phyloP scores from a whole-genome alignment of 2,329 filamentous ascomycete genomes.

The Onygena corvina region DNA sequence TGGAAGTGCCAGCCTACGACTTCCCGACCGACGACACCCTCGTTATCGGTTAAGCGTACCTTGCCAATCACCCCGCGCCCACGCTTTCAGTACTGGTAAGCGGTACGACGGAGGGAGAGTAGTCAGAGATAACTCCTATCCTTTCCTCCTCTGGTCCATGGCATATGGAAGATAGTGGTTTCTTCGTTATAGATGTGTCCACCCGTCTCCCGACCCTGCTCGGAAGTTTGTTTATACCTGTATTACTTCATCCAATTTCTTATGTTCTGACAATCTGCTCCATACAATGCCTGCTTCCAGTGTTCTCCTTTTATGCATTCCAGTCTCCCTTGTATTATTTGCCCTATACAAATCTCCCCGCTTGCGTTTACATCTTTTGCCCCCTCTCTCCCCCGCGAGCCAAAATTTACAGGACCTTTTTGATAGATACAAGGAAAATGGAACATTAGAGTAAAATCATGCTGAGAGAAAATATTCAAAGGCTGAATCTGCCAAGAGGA shows the following conservation, averaged over 20 bases:
- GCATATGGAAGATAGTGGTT: background rate
- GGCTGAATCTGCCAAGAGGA: background rate
- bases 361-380: slow-evolving; percentile 6
- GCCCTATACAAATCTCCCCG: slow-evolving; percentile 5
- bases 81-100: slow-evolving; percentile 1
- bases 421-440: slow-evolving; percentile 5
- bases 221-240: slow-evolving; percentile 4
- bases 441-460: slow-evolving; percentile 1
- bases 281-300: background rate
- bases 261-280: slow-evolving; percentile 3
- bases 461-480: background rate
- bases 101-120: background rate
- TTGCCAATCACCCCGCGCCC: background rate
- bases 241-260: slow-evolving; percentile 1
- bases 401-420: slow-evolving; percentile 4
- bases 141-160: background rate
- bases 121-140: background rate
- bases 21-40: slow-evolving; percentile 84
- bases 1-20: slow-evolving; percentile 85
- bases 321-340: slow-evolving; percentile 7
- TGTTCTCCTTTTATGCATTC: slow-evolving; percentile 1
- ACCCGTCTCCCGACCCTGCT: background rate
- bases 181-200: slow-evolving; percentile 2
- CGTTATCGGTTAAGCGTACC: slow-evolving; percentile 68
- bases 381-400: background rate